Base-by-base conservation (phyloP, 2,329 filamentous ascomycete genomes). In the Calonectria hawksworthii region DNA sequence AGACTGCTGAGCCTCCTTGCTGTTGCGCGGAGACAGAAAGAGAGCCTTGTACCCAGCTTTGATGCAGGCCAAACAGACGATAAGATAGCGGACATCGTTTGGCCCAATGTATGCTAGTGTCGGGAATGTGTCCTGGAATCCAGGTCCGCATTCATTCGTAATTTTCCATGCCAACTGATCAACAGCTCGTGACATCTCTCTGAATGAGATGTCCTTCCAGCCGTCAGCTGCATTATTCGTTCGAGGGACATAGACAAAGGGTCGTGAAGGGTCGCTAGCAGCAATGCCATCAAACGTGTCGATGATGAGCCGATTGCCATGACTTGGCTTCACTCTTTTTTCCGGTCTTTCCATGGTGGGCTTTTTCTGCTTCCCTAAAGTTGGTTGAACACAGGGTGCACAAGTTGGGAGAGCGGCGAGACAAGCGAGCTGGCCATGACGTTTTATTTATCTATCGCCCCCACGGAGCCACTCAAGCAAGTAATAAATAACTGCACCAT, bases 1-100 rank as follows among this genome's bases (percentile, higher is more conserved):
- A n/a, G 69, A 75, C 56, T 82, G 41, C 38, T 85, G 80, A 0
- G 77, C 82, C 32, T 83, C 79, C 7, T 82, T 52, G 13, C 78
- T 82, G 72, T 85, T 85, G 3, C 82, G 78, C 34, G 81, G 82
- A 0, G 84, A 85, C 52, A 76, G 77, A 26, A 85, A 76, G 2
- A 85, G 75, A 18, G 83, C 82, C 59, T 85, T 84, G 75, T 86
- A 85, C 7, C 87, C 86, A 9, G 86, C 84, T 78, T 88, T 88
- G 71, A 85, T 85, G 44, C 74, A 83, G 9, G 86, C 86, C 18
- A 87, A 75, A 8, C 85, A 72, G 13, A 85, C 56, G 50, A 88
- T 83, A 14, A 77, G 80, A 66, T 86, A 84, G n/a, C 83, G 81
- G 14, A 85, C 68, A 73, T 88, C 86, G 38, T 82, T 80, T 4